Evolutionary conservation across 1,284 basidiomycete species (phyloP), one percentile per base, ranked within the genome.

Genomic region (Exobasidium rhododendri): DNA sequence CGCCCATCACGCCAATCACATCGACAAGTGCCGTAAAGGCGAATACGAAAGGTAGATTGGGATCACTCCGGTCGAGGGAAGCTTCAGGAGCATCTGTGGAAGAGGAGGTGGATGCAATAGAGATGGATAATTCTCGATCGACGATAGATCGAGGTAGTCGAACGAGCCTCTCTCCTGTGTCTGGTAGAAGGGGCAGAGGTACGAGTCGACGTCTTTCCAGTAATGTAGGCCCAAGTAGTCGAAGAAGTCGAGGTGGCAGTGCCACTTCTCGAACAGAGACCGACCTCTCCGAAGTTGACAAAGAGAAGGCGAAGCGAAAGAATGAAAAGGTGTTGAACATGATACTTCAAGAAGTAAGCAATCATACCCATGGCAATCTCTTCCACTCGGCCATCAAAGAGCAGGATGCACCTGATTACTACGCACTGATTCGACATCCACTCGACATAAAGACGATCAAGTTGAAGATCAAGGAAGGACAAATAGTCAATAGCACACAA

Each of bases 381-480:
- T 78, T 78, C 56, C 70, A 78, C 46, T 66, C 70, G 5, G 64
- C 72, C n/a, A 75, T 77, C 68, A 78, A 75, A 64, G 74, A 75
- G 56, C 32, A 46, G 20, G 75, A 78, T 54, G 75, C 75, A 4
- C 75, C 75, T 0, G 70, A 77, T 64, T 78, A 78, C 64, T 77
- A 78, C 14, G 58, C 59, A 26, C 59, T 78, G 11, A 66, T 78
- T 57, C 66, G 66, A 45, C 65, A 72, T 28, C 74, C 75, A 29
- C 63, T 78, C 14, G 75, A 78, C 51, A 66, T 78, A 49, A 76
- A 76, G 50, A 67, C 70, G 31, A 78, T 78, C 65, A 72, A 71
- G 54, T 60, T 68, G 14, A 54, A 63, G 1, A 74, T 78, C 60
- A 76, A 76, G 56, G 75, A 77, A 35, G 75, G 75, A 5, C 32